Percentiles rank a stretch among this genome's conserved stretches.
Conservation (phyloP, 352 stramenopile species). For the Thraustochytrium sp. region DNA sequence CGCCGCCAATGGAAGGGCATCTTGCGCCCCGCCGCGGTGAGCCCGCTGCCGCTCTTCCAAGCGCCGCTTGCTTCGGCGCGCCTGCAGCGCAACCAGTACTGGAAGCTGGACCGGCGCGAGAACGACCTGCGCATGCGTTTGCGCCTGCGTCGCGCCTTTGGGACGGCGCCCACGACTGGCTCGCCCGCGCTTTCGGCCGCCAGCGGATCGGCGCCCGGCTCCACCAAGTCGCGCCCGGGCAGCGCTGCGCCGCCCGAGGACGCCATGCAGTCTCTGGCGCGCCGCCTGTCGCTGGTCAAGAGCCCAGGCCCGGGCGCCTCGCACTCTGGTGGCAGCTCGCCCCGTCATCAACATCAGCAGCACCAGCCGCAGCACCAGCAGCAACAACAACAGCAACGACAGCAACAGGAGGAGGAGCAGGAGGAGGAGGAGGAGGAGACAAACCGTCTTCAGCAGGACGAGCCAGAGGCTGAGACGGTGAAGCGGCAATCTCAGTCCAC, state of each 20-base stretch:
- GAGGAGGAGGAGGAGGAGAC: no score
- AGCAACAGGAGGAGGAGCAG: no score
- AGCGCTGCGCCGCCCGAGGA: not conserved
- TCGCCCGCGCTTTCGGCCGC: not conserved
- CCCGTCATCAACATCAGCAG: not conserved
- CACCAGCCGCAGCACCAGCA: not conserved
- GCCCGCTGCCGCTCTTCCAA: not conserved
- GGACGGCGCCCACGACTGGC: not conserved
- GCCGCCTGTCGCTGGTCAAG: not conserved
- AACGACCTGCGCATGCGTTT: slow-evolving; percentile 9
- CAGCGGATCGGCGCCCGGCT: not conserved
- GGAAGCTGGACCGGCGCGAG: slow-evolving; percentile 33
- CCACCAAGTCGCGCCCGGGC: not conserved
- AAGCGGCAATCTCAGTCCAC: no score
- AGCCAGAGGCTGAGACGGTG: no score
- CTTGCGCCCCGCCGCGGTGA: not conserved
- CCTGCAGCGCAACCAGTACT: not conserved
- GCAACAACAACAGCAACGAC: not conserved
- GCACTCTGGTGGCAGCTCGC: no score
- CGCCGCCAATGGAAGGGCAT: not conserved
- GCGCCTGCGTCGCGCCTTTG: not conserved
- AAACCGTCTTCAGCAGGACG: no score
- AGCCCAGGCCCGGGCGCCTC: no score
- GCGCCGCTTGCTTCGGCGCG: not conserved
- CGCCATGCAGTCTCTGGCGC: not conserved